Evolutionary conservation across 2,329 filamentous ascomycete genomes (phyloP).

Genomic region (Penicillium frequentans): DNA sequence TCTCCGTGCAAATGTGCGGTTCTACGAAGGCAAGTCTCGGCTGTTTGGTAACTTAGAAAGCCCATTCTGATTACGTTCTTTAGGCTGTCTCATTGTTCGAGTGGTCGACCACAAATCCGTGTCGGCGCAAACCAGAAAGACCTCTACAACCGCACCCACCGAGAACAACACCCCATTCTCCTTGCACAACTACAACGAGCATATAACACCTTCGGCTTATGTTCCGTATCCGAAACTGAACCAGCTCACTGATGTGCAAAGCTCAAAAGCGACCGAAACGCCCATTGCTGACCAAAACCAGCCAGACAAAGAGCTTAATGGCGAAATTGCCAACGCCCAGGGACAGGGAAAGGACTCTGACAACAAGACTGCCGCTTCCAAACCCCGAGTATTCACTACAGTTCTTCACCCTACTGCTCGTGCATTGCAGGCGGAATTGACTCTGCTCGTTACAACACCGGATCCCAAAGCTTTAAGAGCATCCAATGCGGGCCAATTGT

Average conservation of each 20-base stretch:
- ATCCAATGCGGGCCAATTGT: constrained; percentile 40
- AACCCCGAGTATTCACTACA: constrained; percentile 68
- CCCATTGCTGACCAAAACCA: constrained; percentile 14
- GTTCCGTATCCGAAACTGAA: constrained; percentile 66
- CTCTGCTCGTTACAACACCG: constrained; percentile 72
- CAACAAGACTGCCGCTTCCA: constrained; percentile 49
- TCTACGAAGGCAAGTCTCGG: constrained; percentile 71
- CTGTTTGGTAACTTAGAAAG: background rate
- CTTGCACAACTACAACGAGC: constrained; percentile 88
- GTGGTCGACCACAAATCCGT: constrained; percentile 81
- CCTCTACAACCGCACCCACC: constrained; percentile 55
- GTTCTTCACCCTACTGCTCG: constrained; percentile 83
- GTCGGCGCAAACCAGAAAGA: constrained; percentile 59
- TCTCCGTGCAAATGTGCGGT: constrained; percentile 67
- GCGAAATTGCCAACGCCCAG: constrained; percentile 38
- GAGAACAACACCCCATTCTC: constrained; percentile 71
- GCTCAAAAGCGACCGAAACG: constrained; percentile 25
- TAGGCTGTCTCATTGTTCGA: constrained; percentile 84
- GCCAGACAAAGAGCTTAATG: constrained; percentile 20
- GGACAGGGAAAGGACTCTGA: constrained; percentile 39
- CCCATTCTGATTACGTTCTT: constrained; percentile 1
- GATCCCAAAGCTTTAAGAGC: constrained; percentile 54
- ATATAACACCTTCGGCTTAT: constrained; percentile 85
- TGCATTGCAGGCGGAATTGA: constrained; percentile 72
- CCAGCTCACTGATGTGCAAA: constrained; percentile 31